Conservation (phyloP, 1,284 basidiomycete species). For the Leccinum solheimii region DNA sequence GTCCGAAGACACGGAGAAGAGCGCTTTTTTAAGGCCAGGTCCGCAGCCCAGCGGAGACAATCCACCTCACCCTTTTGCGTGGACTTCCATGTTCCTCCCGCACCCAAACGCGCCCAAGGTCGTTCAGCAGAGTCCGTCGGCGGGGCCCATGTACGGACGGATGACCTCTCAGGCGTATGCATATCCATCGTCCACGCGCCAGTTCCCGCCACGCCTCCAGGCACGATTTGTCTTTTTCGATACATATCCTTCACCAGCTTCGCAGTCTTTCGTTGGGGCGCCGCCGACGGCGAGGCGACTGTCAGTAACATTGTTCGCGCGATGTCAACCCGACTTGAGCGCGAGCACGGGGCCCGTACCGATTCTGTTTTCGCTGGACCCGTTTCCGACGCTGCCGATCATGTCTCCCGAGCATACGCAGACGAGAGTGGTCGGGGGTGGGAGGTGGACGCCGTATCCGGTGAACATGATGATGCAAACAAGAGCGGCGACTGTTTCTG, state of each 20-base stretch:
- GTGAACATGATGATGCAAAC: slow-evolving; percentile 15
- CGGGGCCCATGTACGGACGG: slow-evolving; percentile 63
- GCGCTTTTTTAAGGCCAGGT: slow-evolving; percentile 30
- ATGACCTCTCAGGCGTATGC: slow-evolving; percentile 24
- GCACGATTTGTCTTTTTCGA: too few relatives aligned
- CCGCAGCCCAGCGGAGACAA: slow-evolving; percentile 14
- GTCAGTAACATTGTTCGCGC: slow-evolving; percentile 63
- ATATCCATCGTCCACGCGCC: slow-evolving; percentile 5
- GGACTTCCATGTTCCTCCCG: slow-evolving; percentile 62
- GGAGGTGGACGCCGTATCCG: background rate
- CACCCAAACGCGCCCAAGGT: slow-evolving; percentile 71
- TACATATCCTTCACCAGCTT: too few relatives aligned
- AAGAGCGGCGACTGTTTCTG: slow-evolving; percentile 36
- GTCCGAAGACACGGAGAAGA: slow-evolving; percentile 16
- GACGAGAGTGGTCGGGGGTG: background rate
- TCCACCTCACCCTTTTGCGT: slow-evolving; percentile 34
- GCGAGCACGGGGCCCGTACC: slow-evolving; percentile 60
- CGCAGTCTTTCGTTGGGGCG: too few relatives aligned
- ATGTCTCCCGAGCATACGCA: background rate
- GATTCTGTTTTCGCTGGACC: slow-evolving; percentile 63
- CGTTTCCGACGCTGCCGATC: slow-evolving; percentile 39
- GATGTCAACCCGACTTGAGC: slow-evolving; percentile 54
- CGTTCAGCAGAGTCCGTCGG: slow-evolving; percentile 29
- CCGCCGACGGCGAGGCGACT: slow-evolving; percentile 18
- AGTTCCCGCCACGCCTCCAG: slow-evolving; percentile 4